These are phyloP conservation scores for Ascochyta rabiei DNA, from an alignment of 2,329 filamentous ascomycete species.

Conservation along the genomic window DNA sequence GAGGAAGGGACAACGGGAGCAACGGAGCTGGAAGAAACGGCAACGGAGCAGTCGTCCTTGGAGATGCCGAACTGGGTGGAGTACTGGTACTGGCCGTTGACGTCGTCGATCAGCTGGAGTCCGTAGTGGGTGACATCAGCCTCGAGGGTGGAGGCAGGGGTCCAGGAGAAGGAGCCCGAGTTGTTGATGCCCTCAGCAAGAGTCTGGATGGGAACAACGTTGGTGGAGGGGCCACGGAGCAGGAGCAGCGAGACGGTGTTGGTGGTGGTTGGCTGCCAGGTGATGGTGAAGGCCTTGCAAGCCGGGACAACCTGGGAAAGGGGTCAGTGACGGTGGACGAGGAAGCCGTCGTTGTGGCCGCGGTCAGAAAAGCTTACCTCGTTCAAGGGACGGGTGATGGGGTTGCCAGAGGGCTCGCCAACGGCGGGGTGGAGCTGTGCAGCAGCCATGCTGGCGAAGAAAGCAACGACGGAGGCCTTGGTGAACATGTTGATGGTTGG, in stretches of 20 bases:
- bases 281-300: slow-evolving; percentile 63
- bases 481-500: slow-evolving; percentile 40
- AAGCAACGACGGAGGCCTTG: slow-evolving; percentile 51
- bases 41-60: slow-evolving; percentile 44
- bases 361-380: slow-evolving; percentile 44
- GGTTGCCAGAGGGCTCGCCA: slow-evolving; percentile 56
- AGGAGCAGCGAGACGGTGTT: slow-evolving; percentile 64
- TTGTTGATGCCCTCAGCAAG: slow-evolving; percentile 60
- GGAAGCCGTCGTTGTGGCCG: too few species aligned
- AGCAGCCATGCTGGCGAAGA: slow-evolving; percentile 60
- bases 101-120: slow-evolving; percentile 65
- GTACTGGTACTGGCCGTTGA: slow-evolving; percentile 64
- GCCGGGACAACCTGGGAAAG: slow-evolving; percentile 56
- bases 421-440: slow-evolving; percentile 39
- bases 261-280: slow-evolving; percentile 59
- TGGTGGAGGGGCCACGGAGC: slow-evolving; percentile 63
- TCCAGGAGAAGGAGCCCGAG: slow-evolving; percentile 63
- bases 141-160: slow-evolving; percentile 56
- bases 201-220: slow-evolving; percentile 58
- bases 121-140: slow-evolving; percentile 62
- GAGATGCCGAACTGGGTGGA: slow-evolving; percentile 67
- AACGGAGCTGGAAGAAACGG: slow-evolving; percentile 26
- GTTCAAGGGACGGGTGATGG: slow-evolving; percentile 59
- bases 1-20: slow-evolving; percentile 18
- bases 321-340: slow-evolving; percentile 6